Evolutionary conservation across 768 basidiomycete genomes (phyloP).

Genomic region (Rhodosporidiobolus odoratus): DNA sequence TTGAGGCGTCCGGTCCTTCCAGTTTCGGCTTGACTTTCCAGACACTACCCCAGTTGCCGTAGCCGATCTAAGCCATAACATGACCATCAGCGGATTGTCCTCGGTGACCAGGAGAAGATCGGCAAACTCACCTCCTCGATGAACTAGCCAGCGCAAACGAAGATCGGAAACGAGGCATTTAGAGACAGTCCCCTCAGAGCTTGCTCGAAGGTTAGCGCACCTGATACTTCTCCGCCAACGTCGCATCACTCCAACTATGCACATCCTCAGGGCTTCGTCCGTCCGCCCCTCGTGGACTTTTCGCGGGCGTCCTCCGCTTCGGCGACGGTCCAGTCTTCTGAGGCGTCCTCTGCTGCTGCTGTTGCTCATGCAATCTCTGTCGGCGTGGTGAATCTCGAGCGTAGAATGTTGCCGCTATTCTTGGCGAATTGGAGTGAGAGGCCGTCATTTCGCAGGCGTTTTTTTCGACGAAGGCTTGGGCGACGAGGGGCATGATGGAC

Average conservation of each 20-base stretch:
- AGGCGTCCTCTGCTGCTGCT: neutral
- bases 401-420: neutral
- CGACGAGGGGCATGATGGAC: slow-evolving; percentile 24
- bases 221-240: slow-evolving; percentile 62
- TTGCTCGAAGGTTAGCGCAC: slow-evolving; percentile 54
- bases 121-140: slow-evolving; percentile 19
- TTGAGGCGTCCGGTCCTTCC: neutral
- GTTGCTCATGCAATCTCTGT: too few relatives aligned
- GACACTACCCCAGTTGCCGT: slow-evolving; percentile 73
- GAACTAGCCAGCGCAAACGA: too few relatives aligned
- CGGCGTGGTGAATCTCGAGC: neutral
- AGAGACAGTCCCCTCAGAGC: slow-evolving; percentile 2
- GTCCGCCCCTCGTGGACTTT: neutral
- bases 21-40: slow-evolving; percentile 46
- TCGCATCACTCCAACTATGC: slow-evolving; percentile 69
- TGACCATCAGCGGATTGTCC: slow-evolving; percentile 12
- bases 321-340: slow-evolving; percentile 5
- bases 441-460: neutral
- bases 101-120: neutral
- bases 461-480: slow-evolving; percentile 19
- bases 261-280: slow-evolving; percentile 51
- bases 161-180: neutral
- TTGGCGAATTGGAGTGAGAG: neutral
- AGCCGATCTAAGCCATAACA: slow-evolving; percentile 61
- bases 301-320: neutral